Conservation (phyloP, 345 rosid species). For the Citrus mangshanensis region DNA sequence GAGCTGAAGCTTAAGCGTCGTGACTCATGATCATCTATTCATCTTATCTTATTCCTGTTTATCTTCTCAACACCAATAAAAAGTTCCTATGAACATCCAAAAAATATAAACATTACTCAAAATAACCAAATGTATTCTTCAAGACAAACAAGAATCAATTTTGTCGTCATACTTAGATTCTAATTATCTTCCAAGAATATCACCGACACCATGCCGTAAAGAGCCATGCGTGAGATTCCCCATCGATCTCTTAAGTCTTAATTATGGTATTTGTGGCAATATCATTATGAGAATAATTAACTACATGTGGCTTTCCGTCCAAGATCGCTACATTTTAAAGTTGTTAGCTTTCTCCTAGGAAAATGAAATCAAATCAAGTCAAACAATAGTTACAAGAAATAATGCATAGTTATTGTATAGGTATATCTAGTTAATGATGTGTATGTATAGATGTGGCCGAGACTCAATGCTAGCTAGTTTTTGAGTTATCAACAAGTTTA, state of each 20-base stretch:
- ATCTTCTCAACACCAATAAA: not conserved
- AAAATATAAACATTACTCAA: not conserved
- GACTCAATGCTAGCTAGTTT: not conserved
- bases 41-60: not conserved
- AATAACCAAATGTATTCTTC: not conserved
- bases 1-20: not conserved
- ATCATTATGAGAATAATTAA: not conserved
- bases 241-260: not conserved
- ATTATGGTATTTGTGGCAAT: not conserved
- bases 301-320: conserved; percentile 8
- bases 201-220: not conserved
- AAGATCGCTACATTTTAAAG: not conserved
- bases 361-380: not conserved
- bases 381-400: not conserved
- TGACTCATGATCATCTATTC: not conserved
- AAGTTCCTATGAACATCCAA: not conserved
- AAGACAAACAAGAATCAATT: not conserved
- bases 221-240: not conserved
- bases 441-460: conserved; percentile 12
- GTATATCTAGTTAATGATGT: not conserved
- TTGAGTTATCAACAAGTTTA: not conserved
- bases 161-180: not conserved
- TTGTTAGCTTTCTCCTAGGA: not conserved
- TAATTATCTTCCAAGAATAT: not conserved
- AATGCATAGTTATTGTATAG: not conserved